These are phyloP conservation scores for Colletotrichum tamarilloi DNA, from an alignment of 2,329 filamentous ascomycete species.

Conservation along the genomic window DNA sequence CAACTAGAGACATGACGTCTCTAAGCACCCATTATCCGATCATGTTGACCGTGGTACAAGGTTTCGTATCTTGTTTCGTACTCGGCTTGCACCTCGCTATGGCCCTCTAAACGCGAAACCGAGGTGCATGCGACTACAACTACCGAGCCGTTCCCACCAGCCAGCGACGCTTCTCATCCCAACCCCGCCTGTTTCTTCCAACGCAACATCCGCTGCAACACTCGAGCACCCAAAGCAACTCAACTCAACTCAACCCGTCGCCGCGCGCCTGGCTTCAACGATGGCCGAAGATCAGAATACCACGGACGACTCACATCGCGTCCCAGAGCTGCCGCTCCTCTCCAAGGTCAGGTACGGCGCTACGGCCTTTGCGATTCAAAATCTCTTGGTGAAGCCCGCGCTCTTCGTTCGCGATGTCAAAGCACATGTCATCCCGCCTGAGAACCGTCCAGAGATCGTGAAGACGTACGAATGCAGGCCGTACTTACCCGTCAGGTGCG, in stretches of 20 bases:
- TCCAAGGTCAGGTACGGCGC: slow-evolving; percentile 28
- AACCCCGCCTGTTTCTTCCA: slow-evolving; percentile 22
- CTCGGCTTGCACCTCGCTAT: slow-evolving; percentile 21
- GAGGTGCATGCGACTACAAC: slow-evolving; percentile 30
- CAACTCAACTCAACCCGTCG: slow-evolving; percentile 3
- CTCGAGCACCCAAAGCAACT: slow-evolving; percentile 21
- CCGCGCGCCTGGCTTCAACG: slow-evolving; percentile 3
- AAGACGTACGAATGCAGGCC: slow-evolving; percentile 34
- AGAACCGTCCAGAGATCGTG: slow-evolving; percentile 29
- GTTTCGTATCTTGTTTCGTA: slow-evolving; percentile 32
- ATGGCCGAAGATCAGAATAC: slow-evolving; percentile 28
- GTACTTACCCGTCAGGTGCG: slow-evolving; percentile 33
- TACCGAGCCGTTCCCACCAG: slow-evolving; percentile 25
- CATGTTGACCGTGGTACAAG: too few relatives aligned
- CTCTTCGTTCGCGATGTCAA: slow-evolving; percentile 23
- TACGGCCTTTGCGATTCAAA: slow-evolving; percentile 25
- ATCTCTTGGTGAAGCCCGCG: slow-evolving; percentile 23
- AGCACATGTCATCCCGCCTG: slow-evolving; percentile 17
- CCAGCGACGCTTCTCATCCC: not conserved
- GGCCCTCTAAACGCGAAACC: slow-evolving; percentile 18
- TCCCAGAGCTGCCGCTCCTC: slow-evolving; percentile 12
- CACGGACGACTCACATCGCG: slow-evolving; percentile 12
- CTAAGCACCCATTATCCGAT: not conserved
- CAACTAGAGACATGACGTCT: not conserved
- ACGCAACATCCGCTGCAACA: slow-evolving; percentile 6